Evolutionary conservation across 2,329 filamentous ascomycete genomes (phyloP).

Genomic region (Ambrosiella beaveri): DNA sequence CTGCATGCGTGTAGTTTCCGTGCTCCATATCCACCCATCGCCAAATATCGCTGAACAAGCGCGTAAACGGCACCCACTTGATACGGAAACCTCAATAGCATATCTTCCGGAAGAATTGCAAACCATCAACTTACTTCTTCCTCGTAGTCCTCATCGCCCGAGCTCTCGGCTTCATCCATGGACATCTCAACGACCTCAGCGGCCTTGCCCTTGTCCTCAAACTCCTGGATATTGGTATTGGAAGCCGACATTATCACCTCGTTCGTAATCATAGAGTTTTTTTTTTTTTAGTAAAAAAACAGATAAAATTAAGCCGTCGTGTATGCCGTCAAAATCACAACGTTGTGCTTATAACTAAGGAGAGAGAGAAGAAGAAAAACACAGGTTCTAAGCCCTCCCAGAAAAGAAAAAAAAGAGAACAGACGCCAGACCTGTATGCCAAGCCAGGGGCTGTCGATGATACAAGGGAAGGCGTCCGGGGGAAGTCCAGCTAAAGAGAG

Average conservation of each 20-base stretch:
- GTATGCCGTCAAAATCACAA: too few species aligned
- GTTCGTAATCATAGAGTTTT: not conserved
- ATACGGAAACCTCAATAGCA: too few species aligned
- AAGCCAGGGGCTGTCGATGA: too few species aligned
- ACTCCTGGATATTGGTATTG: constrained; percentile 16
- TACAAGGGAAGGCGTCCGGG: too few species aligned
- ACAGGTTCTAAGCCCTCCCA: too few species aligned
- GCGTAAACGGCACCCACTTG: too few species aligned
- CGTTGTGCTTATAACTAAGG: too few species aligned
- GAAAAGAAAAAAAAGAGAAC: too few species aligned
- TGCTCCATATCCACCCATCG: not conserved
- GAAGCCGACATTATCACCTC: not conserved
- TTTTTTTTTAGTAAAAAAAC: not conserved
- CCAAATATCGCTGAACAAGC: not conserved
- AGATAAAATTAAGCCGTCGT: not conserved
- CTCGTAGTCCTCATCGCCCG: constrained; percentile 49
- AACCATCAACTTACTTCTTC: constrained; percentile 31
- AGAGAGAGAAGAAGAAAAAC: too few species aligned
- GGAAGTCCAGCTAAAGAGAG: too few species aligned
- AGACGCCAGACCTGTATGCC: too few species aligned
- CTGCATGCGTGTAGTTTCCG: not conserved
- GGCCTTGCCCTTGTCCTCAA: constrained; percentile 71
- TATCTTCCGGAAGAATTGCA: too few species aligned
- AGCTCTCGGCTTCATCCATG: constrained; percentile 63
- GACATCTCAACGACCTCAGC: constrained; percentile 40